Conservation (phyloP, 2,329 filamentous ascomycete genomes). For the Paraphaeosphaeria minitans region DNA sequence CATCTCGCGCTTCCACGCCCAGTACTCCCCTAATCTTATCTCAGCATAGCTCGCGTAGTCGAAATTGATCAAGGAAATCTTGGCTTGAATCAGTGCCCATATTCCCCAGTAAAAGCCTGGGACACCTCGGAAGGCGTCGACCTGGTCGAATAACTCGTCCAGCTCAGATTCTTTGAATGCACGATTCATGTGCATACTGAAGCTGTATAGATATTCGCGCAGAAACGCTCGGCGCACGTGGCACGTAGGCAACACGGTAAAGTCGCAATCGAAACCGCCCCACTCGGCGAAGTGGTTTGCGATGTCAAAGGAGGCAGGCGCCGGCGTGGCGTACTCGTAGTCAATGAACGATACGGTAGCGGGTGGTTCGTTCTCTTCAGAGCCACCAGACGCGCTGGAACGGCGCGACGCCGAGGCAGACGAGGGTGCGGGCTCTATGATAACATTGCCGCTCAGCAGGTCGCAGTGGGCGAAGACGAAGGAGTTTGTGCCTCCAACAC, state of each 20-base stretch:
- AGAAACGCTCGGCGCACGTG: constrained; percentile 81
- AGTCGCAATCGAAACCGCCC: constrained; percentile 96
- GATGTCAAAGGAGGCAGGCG: constrained; percentile 93
- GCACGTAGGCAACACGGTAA: constrained; percentile 77
- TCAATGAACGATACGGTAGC: constrained; percentile 75
- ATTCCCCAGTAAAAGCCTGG: constrained; percentile 93
- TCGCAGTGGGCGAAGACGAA: constrained; percentile 96
- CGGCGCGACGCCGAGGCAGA: constrained; percentile 41
- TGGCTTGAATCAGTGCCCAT: constrained; percentile 93
- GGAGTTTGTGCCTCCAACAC: constrained; percentile 71
- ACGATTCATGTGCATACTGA: constrained; percentile 54
- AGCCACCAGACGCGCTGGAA: constrained; percentile 39
- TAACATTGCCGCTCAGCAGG: constrained; percentile 94
- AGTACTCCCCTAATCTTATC: constrained; percentile 85
- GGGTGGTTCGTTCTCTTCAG: constrained; percentile 36
- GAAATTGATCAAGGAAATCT: constrained; percentile 94
- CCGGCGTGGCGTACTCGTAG: constrained; percentile 96
- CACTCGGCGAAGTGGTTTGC: constrained; percentile 99
- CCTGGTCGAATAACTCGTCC: constrained; percentile 73
- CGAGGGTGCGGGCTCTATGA: constrained; percentile 67
- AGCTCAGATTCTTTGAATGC: constrained; percentile 62
- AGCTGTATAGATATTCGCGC: constrained; percentile 78
- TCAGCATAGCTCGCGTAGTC: constrained; percentile 95
- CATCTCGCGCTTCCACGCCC: constrained; percentile 81
- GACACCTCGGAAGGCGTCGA: constrained; percentile 85